These are phyloP conservation scores for Rhizopogon vulgaris DNA, from an alignment of 768 basidiomycete genomes.

Conservation along the genomic window DNA sequence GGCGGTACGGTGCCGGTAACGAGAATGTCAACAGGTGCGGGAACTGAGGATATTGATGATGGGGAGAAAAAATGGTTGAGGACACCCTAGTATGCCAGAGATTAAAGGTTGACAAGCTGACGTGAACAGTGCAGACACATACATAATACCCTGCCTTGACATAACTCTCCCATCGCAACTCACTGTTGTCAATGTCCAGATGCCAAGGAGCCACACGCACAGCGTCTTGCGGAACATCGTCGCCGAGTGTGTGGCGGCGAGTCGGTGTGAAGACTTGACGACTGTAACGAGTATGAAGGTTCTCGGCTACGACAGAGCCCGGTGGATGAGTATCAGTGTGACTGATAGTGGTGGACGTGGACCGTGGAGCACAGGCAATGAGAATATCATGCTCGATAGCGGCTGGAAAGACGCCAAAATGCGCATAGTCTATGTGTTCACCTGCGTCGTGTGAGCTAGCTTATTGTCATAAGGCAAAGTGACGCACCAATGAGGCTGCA, in stretches of 20 bases:
- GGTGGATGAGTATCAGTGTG: conserved; percentile 24
- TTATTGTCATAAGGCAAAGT: background rate
- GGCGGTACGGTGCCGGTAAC: conserved; percentile 81
- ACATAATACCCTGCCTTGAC: conserved; percentile 85
- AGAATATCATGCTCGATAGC: conserved; percentile 82
- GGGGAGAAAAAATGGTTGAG: conserved; percentile 52
- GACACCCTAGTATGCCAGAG: conserved; percentile 44
- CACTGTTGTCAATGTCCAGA: conserved; percentile 58
- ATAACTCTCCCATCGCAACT: conserved; percentile 81
- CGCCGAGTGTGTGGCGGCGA: conserved; percentile 19
- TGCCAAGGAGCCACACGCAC: conserved; percentile 55
- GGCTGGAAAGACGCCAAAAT: conserved; percentile 82
- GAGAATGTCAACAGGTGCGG: conserved; percentile 64
- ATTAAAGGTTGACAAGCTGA: background rate
- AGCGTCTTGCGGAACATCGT: conserved; percentile 26
- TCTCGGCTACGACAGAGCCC: conserved; percentile 58
- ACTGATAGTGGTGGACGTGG: conserved; percentile 8
- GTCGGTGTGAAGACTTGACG: conserved; percentile 55
- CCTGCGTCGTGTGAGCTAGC: conserved; percentile 35
- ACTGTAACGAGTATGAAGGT: conserved; percentile 53
- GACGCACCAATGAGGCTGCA: conserved; percentile 31
- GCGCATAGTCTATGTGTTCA: conserved; percentile 79
- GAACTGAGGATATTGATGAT: conserved; percentile 21
- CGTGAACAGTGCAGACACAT: conserved; percentile 20
- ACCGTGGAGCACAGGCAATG: conserved; percentile 59